Evolutionary conservation across 1,139 yeast genomes (phyloP).

Genomic region (Blastobotrys ciferrii): DNA sequence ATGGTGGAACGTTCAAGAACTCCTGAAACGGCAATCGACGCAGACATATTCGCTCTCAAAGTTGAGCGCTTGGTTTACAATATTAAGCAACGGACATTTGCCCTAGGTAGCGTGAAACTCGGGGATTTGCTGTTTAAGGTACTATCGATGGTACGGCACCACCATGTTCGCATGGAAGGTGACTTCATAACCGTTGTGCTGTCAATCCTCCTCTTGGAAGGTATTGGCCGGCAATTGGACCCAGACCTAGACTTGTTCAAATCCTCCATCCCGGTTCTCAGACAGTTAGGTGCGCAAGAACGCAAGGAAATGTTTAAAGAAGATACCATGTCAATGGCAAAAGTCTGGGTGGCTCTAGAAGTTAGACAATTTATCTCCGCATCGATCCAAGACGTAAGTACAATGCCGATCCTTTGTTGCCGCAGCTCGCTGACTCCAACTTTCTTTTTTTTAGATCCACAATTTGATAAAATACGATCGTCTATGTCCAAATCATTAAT

Average conservation of each 20-base stretch:
- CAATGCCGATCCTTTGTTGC: not conserved
- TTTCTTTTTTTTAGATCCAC: conserved; percentile 36
- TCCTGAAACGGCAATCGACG: conserved; percentile 85
- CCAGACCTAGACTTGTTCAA: conserved; percentile 92
- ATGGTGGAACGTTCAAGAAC: conserved; percentile 94
- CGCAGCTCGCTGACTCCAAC: not conserved
- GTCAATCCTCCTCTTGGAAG: conserved; percentile 85
- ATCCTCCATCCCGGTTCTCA: conserved; percentile 84
- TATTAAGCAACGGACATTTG: conserved; percentile 84
- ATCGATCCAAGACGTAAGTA: conserved; percentile 61
- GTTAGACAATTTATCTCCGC: conserved; percentile 83
- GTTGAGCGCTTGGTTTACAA: conserved; percentile 79
- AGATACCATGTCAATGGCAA: conserved; percentile 72
- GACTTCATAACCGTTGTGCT: conserved; percentile 93
- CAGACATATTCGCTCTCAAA: conserved; percentile 80
- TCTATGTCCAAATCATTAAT: conserved; percentile 61
- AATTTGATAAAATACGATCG: conserved; percentile 57
- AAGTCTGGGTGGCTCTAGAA: conserved; percentile 89
- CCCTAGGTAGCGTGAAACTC: conserved; percentile 86
- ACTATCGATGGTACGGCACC: conserved; percentile 83
- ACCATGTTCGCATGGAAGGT: conserved; percentile 97
- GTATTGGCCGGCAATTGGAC: conserved; percentile 90
- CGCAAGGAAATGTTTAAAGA: conserved; percentile 49
- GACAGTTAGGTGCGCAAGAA: conserved; percentile 74
- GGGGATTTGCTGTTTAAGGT: conserved; percentile 89